Conservation (phyloP, 768 basidiomycete species). For the Lactarius psammicola region DNA sequence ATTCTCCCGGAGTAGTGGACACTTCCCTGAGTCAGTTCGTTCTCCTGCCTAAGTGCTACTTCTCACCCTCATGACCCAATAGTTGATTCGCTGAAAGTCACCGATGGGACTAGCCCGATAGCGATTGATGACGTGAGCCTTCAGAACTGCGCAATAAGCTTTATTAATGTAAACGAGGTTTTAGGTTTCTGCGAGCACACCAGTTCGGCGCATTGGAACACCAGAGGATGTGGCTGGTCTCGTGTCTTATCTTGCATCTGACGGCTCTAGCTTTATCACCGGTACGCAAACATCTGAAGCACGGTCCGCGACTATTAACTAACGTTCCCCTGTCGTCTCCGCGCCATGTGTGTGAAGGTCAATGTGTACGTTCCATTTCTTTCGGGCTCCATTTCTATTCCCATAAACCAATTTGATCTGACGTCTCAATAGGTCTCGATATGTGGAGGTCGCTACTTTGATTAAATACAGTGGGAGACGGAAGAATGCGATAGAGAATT, state of each 20-base stretch:
- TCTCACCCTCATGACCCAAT: too few relatives aligned
- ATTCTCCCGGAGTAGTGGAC: slow-evolving; percentile 28
- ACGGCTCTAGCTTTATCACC: slow-evolving; percentile 26
- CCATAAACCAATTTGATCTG: neutral
- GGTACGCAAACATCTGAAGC: slow-evolving; percentile 4
- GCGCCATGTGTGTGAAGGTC: slow-evolving; percentile 5
- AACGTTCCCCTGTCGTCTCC: neutral
- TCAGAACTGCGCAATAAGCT: neutral
- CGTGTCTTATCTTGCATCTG: slow-evolving; percentile 28
- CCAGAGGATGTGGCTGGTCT: slow-evolving; percentile 27
- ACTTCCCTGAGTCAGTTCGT: slow-evolving; percentile 27
- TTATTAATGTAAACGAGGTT: neutral
- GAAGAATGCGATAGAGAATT: neutral
- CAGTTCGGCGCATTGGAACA: slow-evolving; percentile 14
- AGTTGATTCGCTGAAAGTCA: neutral
- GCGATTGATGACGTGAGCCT: neutral
- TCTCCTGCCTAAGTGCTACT: neutral
- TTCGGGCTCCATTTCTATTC: neutral
- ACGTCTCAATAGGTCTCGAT: slow-evolving; percentile 4
- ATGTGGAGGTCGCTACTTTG: slow-evolving; percentile 13
- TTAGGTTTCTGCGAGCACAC: neutral
- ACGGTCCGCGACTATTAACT: neutral
- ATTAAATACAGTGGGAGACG: slow-evolving; percentile 8
- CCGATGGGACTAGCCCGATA: neutral
- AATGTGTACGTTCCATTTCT: slow-evolving; percentile 8